These are phyloP conservation scores for Scedosporium minutisporum DNA, from an alignment of 2,329 filamentous ascomycete genomes.

Conservation along the genomic window DNA sequence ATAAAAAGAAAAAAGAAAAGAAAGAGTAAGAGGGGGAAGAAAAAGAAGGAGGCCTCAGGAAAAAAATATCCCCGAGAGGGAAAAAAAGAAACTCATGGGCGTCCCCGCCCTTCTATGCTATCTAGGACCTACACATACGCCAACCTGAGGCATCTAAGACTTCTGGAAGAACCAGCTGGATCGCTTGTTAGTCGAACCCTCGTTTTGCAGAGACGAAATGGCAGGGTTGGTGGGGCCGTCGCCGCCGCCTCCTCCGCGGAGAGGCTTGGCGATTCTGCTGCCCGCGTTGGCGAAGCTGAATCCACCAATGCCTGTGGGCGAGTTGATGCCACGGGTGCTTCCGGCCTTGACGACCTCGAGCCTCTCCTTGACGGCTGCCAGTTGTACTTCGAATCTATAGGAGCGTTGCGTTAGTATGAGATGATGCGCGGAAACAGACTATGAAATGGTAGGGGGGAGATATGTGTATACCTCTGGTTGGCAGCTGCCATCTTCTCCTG, in stretches of 20 bases:
- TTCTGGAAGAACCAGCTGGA: slow-evolving; percentile 69
- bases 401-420: slow-evolving; percentile 17
- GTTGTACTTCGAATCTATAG: slow-evolving; percentile 85
- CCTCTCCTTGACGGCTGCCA: slow-evolving; percentile 94
- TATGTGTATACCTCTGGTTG: slow-evolving; percentile 76
- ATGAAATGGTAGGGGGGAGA: slow-evolving; percentile 5
- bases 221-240: slow-evolving; percentile 41
- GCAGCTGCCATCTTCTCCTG: slow-evolving; percentile 97
- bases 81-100: background rate
- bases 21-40: background rate
- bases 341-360: slow-evolving; percentile 91
- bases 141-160: slow-evolving; percentile 23
- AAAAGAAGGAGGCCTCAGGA: background rate
- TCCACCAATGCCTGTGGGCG: slow-evolving; percentile 48
- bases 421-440: background rate
- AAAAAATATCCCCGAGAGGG: slow-evolving; percentile 6
- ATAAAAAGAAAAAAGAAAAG: background rate
- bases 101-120: slow-evolving; percentile 7
- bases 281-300: slow-evolving; percentile 62
- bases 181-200: slow-evolving; percentile 49
- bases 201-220: slow-evolving; percentile 50
- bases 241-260: slow-evolving; percentile 51
- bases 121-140: slow-evolving; percentile 3
- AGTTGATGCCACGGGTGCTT: slow-evolving; percentile 73
- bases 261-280: slow-evolving; percentile 60